Percentiles rank a stretch among this genome's conserved stretches.
phyloP scores from a whole-genome alignment of 108 stramenopile genomes.

The Seminavis robusta region DNA sequence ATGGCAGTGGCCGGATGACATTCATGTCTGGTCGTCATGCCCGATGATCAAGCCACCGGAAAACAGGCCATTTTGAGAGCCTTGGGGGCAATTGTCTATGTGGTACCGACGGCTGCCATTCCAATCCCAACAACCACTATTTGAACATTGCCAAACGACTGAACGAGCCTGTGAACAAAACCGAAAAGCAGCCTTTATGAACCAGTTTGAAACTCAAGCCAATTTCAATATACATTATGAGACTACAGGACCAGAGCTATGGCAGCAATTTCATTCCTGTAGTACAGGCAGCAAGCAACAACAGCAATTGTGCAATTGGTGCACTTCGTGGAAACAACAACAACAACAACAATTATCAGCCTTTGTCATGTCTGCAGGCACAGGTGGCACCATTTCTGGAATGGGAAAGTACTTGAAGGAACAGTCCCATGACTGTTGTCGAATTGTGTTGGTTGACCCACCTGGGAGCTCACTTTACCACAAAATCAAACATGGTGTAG shows the following conservation, averaged over 20 bases:
- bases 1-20: conserved; percentile 82
- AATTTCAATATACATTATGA: conserved; percentile 85
- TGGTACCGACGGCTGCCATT: conserved; percentile 86
- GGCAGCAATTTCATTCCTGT: conserved; percentile 53
- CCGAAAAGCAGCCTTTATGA: conserved; percentile 84
- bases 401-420: conserved; percentile 77
- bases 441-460: conserved; percentile 88
- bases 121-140: conserved; percentile 95
- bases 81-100: conserved; percentile 80
- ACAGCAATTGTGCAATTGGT: too few relatives aligned
- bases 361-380: conserved; percentile 96
- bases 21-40: conserved; percentile 86
- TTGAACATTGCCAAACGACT: conserved; percentile 81
- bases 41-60: conserved; percentile 93
- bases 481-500: conserved; percentile 88
- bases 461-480: conserved; percentile 88
- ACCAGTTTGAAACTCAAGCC: conserved; percentile 94
- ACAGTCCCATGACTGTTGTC: conserved; percentile 32
- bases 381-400: conserved; percentile 94
- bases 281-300: too few relatives aligned
- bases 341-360: conserved; percentile 70
- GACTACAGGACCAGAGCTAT: conserved; percentile 90
- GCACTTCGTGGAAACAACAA: too few relatives aligned
- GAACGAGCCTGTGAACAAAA: conserved; percentile 21
- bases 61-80: conserved; percentile 67